Base-by-base conservation (phyloP, 495 filamentous ascomycete genomes). In the Penicillium cataractarum region DNA sequence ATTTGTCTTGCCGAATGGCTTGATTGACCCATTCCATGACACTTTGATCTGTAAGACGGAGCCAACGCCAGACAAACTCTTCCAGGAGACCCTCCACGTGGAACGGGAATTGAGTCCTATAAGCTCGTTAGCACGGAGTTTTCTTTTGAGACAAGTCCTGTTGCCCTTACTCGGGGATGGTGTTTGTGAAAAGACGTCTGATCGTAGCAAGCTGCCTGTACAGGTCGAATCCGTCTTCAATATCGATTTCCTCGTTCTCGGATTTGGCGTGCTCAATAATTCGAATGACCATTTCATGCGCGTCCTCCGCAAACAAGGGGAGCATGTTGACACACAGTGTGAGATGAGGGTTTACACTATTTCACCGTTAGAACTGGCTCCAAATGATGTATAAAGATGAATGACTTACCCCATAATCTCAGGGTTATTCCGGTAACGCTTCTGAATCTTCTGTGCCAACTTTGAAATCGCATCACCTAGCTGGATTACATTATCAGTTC, bases 1-100 rank as follows among this genome's bases (percentile, higher is more conserved):
- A 98, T 39, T 82, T 71, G 74, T 99, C 96, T 68, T 95, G 90
- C 75, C 90, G 92, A 67, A 95, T 87, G 21, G 96, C 93, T 68
- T 91, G 86, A 40, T 96, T 93, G 32, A 97, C 91, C 82, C 95
- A 94, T 19, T 88, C 88, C 70, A 87, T 81, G 63, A 97, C 87
- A 69, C 88, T 93, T 19, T 79, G 77, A 57, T 97, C 92, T 24
- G 91, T 92, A 63, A 87, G 85, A 54, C 82, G 83, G 62, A 99
- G 90, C 93, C 93, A 99, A 29, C 91, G 86, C 93, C 93, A 97
- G 27, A 97, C 94, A 73, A 98, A 99, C 27, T 90, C 89, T 59
- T 90, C 91, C 8, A 99, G 81, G 17, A 95, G 76, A 44, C 85
- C 85, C 75, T 99, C 96, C 46, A 99, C 85, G 63, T 91, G 83